A percentile compares a stretch with the other conserved stretches of the same genome.
These are phyloP conservation scores for Purshia tridentata DNA, from an alignment of 306 rosid species.

Conservation along the genomic window DNA sequence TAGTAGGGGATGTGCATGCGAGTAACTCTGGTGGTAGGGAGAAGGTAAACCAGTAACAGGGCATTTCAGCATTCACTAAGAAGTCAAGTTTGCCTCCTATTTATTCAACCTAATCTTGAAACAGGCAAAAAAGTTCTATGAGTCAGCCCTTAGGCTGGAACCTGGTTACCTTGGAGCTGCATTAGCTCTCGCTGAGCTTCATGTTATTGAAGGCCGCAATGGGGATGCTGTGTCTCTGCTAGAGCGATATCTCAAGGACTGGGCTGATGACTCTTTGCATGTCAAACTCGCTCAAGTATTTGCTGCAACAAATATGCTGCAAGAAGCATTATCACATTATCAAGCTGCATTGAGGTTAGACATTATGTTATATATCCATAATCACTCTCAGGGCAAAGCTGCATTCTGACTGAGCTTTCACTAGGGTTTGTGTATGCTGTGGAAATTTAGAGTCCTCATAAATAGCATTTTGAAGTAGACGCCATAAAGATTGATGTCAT, in stretches of 20 bases:
- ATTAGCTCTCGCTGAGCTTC: conserved; percentile 97
- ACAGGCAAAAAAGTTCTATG: conserved; percentile 95
- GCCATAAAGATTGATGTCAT: neutral
- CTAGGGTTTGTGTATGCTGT: conserved; percentile 4
- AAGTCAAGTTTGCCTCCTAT: conserved; percentile 21
- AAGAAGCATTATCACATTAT: conserved; percentile 92
- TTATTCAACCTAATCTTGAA: conserved; percentile 27
- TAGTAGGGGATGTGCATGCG: conserved; percentile 97
- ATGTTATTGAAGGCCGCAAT: conserved; percentile 92
- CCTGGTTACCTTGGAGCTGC: conserved; percentile 99
- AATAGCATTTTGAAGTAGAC: neutral
- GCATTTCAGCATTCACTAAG: conserved; percentile 27
- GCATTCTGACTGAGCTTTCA: conserved; percentile 10
- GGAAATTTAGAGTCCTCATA: neutral
- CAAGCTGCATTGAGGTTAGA: conserved; percentile 87
- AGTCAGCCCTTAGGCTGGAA: conserved; percentile 98
- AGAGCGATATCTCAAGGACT: conserved; percentile 92
- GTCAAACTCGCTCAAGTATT: conserved; percentile 97
- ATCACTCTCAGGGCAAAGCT: conserved; percentile 11
- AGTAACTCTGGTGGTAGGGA: conserved; percentile 92
- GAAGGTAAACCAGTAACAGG: conserved; percentile 50
- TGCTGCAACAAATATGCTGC: conserved; percentile 90
- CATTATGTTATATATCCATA: neutral
- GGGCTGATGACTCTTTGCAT: conserved; percentile 99
- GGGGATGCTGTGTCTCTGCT: conserved; percentile 90